Evolutionary conservation across 768 basidiomycete species (phyloP).

Genomic region (Pleurotus giganteus): DNA sequence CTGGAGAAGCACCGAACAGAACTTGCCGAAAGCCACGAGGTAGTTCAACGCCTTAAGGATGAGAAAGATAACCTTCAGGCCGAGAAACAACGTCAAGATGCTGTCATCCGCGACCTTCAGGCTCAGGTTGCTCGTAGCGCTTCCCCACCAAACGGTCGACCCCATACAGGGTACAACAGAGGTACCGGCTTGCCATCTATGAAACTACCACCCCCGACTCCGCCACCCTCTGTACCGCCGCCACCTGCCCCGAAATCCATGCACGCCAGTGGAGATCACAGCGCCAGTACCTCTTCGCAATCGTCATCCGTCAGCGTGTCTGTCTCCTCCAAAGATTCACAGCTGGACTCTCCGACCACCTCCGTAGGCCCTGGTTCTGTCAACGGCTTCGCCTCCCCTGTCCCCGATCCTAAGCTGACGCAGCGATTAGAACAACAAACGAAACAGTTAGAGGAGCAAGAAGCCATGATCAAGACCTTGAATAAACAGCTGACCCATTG

Average conservation of each 20-base stretch:
- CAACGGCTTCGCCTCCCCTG: slow-evolving; percentile 30
- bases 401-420: slow-evolving; percentile 53
- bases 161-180: slow-evolving; percentile 54
- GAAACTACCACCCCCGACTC: slow-evolving; percentile 85
- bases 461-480: slow-evolving; percentile 88
- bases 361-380: slow-evolving; percentile 47
- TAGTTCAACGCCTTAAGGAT: slow-evolving; percentile 74
- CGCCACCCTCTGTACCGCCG: slow-evolving; percentile 85
- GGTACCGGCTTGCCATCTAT: slow-evolving; percentile 59
- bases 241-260: slow-evolving; percentile 67
- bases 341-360: slow-evolving; percentile 64
- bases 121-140: slow-evolving; percentile 64
- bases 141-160: slow-evolving; percentile 53
- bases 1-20: slow-evolving; percentile 75
- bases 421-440: slow-evolving; percentile 69
- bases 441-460: slow-evolving; percentile 79
- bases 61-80: slow-evolving; percentile 76
- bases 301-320: slow-evolving; percentile 52
- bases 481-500: slow-evolving; percentile 94
- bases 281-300: slow-evolving; percentile 59
- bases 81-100: slow-evolving; percentile 70
- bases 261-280: slow-evolving; percentile 43
- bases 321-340: slow-evolving; percentile 64
- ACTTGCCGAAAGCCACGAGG: slow-evolving; percentile 75
- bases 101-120: slow-evolving; percentile 74